Conservation (phyloP, 2,329 filamentous ascomycete species). For the Ophiostoma ulmi region DNA sequence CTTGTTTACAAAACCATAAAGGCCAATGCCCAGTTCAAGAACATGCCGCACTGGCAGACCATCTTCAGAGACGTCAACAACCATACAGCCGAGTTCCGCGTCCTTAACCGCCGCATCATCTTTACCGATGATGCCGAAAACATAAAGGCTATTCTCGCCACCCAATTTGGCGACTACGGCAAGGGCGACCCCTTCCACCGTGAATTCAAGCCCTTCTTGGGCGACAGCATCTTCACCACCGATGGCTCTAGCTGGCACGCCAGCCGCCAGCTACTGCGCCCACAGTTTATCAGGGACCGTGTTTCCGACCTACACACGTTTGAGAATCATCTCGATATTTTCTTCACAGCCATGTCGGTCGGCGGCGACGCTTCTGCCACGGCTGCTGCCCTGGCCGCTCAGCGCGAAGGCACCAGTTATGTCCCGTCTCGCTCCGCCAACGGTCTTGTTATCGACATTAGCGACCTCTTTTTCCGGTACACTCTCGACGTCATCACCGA, state of each 20-base stretch:
- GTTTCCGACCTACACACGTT: slow-evolving; percentile 77
- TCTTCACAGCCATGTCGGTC: slow-evolving; percentile 64
- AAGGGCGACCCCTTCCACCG: slow-evolving; percentile 70
- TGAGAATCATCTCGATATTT: slow-evolving; percentile 68
- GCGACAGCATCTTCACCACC: slow-evolving; percentile 72
- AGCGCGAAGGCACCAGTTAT: slow-evolving; percentile 51
- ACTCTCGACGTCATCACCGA: slow-evolving; percentile 83
- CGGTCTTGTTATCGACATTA: slow-evolving; percentile 62
- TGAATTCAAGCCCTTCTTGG: slow-evolving; percentile 72
- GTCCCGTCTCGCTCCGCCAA: slow-evolving; percentile 55
- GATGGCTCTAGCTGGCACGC: slow-evolving; percentile 75
- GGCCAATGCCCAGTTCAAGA: slow-evolving; percentile 48
- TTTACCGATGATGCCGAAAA: slow-evolving; percentile 83
- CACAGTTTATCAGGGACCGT: slow-evolving; percentile 81
- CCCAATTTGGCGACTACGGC: slow-evolving; percentile 79
- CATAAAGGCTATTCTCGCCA: slow-evolving; percentile 83
- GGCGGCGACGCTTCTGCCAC: slow-evolving; percentile 54
- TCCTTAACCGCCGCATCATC: slow-evolving; percentile 56
- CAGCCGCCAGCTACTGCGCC: slow-evolving; percentile 74
- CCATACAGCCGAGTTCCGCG: slow-evolving; percentile 57
- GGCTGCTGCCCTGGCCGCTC: slow-evolving; percentile 51
- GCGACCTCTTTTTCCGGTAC: slow-evolving; percentile 75
- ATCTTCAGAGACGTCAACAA: slow-evolving; percentile 43
- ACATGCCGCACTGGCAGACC: slow-evolving; percentile 57
- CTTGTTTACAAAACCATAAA: slow-evolving; percentile 55